Conservation (phyloP, 768 basidiomycete genomes). For the Pleurotus cornucopiae region DNA sequence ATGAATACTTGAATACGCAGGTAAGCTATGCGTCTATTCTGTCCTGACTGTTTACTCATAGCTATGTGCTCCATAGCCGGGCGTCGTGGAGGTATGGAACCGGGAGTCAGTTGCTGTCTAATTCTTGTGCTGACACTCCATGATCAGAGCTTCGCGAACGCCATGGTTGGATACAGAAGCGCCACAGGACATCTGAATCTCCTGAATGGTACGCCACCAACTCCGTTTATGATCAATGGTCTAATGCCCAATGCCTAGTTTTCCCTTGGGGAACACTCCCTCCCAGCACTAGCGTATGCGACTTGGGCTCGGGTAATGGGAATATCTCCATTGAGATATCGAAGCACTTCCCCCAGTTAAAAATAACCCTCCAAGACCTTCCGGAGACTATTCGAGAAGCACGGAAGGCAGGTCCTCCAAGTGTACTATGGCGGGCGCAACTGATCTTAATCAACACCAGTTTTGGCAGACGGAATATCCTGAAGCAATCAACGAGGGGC, state of each 20-base stretch:
- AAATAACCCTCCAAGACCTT: conserved; percentile 23
- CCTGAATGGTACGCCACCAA: neutral
- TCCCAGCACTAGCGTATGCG: conserved; percentile 20
- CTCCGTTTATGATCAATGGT: neutral
- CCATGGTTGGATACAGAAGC: conserved; percentile 1
- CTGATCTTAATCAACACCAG: conserved; percentile 6
- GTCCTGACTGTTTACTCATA: neutral
- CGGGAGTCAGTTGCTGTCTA: too few relatives aligned
- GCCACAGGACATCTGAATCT: neutral
- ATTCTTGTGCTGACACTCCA: too few relatives aligned
- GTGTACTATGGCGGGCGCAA: neutral
- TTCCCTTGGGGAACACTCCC: conserved; percentile 22
- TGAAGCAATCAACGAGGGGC: conserved; percentile 8
- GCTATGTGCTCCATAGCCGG: too few relatives aligned
- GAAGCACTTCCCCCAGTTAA: conserved; percentile 20
- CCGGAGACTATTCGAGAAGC: conserved; percentile 18
- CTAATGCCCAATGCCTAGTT: conserved; percentile 11
- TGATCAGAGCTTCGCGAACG: neutral
- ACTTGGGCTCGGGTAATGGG: conserved; percentile 29
- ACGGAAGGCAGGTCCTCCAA: conserved; percentile 6
- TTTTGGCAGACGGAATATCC: conserved; percentile 12
- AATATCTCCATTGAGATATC: conserved; percentile 20
- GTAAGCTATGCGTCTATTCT: neutral
- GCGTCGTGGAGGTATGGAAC: too few relatives aligned
- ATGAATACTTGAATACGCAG: neutral